A percentile compares a stretch with the other conserved stretches of the same genome.
Evolutionary conservation across 2,329 filamentous ascomycete species (phyloP).

Genomic region (Albifimbria verrucaria): DNA sequence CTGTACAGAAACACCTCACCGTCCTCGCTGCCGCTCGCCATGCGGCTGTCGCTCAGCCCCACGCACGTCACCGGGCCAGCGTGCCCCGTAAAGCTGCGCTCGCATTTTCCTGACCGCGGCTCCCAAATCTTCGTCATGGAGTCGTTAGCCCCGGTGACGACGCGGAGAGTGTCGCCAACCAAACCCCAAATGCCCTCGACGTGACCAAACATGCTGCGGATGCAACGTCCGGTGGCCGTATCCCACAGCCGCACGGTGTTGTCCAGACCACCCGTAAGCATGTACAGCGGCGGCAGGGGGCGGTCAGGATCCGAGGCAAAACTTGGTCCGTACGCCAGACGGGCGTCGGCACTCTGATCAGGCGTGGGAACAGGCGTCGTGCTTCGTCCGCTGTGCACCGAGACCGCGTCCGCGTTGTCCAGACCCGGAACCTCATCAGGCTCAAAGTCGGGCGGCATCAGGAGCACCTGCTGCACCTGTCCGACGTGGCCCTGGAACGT

Average conservation of each 20-base stretch:
- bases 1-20: constrained; percentile 84
- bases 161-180: constrained; percentile 80
- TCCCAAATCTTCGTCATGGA: constrained; percentile 95
- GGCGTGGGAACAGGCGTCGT: constrained; percentile 32
- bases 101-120: constrained; percentile 83
- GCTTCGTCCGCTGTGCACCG: constrained; percentile 46
- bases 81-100: constrained; percentile 89
- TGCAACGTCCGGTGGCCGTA: constrained; percentile 72
- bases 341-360: constrained; percentile 38
- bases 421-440: constrained; percentile 63
- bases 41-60: constrained; percentile 80
- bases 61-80: constrained; percentile 90
- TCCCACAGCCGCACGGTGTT: constrained; percentile 93
- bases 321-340: constrained; percentile 55
- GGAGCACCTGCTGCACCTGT: constrained; percentile 87
- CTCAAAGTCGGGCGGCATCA: constrained; percentile 84
- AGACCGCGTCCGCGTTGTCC: constrained; percentile 52
- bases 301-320: constrained; percentile 62
- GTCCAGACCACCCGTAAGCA: constrained; percentile 89
- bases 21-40: constrained; percentile 92
- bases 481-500: constrained; percentile 87
- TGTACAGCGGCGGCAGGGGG: constrained; percentile 79
- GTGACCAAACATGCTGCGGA: constrained; percentile 94
- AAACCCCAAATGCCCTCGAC: constrained; percentile 95
- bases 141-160: constrained; percentile 89